Evolutionary conservation across 768 basidiomycete species (phyloP).

Genomic region (Tubosaeta sp.): DNA sequence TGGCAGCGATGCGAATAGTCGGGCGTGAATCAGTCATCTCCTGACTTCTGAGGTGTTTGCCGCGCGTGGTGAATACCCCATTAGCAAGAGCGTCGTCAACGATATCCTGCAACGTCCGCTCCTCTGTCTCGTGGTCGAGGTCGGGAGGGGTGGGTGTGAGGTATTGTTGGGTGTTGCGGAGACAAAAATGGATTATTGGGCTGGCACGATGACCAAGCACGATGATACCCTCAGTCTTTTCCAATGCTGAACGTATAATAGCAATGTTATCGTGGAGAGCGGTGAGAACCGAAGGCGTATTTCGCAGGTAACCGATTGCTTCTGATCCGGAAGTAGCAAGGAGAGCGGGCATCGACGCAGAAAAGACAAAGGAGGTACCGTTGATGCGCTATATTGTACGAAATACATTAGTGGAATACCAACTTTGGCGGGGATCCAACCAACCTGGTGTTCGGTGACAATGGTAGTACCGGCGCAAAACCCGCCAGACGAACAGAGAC

Average conservation of each 20-base stretch:
- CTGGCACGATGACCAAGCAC: constrained; percentile 85
- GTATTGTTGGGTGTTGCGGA: constrained; percentile 37
- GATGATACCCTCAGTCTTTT: constrained; percentile 73
- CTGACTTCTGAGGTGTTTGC: constrained; percentile 78
- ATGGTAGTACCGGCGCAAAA: constrained; percentile 89
- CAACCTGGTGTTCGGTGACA: constrained; percentile 85
- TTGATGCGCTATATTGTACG: constrained; percentile 75
- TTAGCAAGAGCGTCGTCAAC: constrained; percentile 82
- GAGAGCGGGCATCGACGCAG: constrained; percentile 88
- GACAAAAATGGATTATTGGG: constrained; percentile 82
- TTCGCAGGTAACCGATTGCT: constrained; percentile 74
- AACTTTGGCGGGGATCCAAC: background rate
- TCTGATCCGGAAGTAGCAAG: constrained; percentile 86
- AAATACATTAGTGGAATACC: background rate
- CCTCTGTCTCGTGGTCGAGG: constrained; percentile 63
- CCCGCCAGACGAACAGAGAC: constrained; percentile 80
- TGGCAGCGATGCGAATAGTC: constrained; percentile 80
- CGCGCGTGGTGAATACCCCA: constrained; percentile 82
- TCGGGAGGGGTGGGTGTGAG: constrained; percentile 21
- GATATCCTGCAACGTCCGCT: constrained; percentile 81
- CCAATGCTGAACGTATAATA: constrained; percentile 73
- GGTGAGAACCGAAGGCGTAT: constrained; percentile 69
- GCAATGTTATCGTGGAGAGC: constrained; percentile 79
- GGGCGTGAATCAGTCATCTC: constrained; percentile 80
- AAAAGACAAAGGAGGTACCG: constrained; percentile 92